Evolutionary conservation across 2,329 filamentous ascomycete genomes (phyloP), one percentile per base, ranked within the genome.

Genomic region (Ceratocystis cubensis): DNA sequence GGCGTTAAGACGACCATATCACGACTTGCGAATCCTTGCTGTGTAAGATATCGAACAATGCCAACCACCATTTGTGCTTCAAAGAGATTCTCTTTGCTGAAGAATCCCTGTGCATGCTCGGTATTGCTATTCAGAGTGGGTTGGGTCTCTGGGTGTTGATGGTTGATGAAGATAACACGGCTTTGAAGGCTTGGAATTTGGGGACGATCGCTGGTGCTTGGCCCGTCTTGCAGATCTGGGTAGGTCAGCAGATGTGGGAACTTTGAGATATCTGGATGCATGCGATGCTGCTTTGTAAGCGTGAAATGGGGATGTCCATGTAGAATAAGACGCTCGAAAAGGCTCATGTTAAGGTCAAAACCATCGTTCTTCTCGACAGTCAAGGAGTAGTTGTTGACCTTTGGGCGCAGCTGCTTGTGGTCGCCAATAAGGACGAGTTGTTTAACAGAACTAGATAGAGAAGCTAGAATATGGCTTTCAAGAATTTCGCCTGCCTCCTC

Each of bases 401-500:
- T 88, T 0, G 88, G 88, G 0, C 87, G 82, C 0, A 91, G 78
- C 69, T 91, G 88, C 66, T 87, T 82, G 72, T 91, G 87, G 65
- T 91, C 88, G 0, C 88, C 88, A 10, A 91, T 90, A 1, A 89
- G 73, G 0, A 90, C 80, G 0, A 89, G 72, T 48, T 90, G 85
- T 68, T 87, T 80, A 0, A 82, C 82, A 0, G 78, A 73, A 0
- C 79, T 72, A 0, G 78, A 76, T 66, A 90, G 70, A 0, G 87
- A 81, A 0, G 87, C 82, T 0, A 90, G 73, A 1, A 88, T 77
- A 48, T 69, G 69, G 20, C 67, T 67, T 72, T 91, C 88, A 0
- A 89, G 76, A 2, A 91, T 88, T 69, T 91, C 87, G 1, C 86
- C 88, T 0, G 87, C 88, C 73, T 91, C 88, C 72, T 91, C 88